Conservation (phyloP, 169 alveolate genomes). For the Perkinsus marinus region DNA sequence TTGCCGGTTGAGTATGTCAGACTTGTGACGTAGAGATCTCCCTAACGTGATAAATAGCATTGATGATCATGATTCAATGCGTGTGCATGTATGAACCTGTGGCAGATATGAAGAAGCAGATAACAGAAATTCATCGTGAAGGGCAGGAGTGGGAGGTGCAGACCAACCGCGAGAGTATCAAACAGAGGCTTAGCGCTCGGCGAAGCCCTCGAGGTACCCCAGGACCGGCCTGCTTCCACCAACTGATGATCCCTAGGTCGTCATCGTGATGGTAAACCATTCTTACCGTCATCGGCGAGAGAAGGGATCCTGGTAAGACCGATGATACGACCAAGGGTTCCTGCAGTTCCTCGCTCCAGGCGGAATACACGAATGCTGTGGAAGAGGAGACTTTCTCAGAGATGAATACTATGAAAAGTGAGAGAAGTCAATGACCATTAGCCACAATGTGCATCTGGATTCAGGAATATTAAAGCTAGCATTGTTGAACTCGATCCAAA, state of each 20-base stretch:
- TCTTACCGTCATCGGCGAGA: neutral
- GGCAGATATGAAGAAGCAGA: neutral
- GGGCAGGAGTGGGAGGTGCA: neutral
- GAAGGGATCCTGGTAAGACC: neutral
- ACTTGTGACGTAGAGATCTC: too few relatives aligned
- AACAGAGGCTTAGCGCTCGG: neutral
- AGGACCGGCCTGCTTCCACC: neutral
- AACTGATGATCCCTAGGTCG: neutral
- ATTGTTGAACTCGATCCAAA: constrained; percentile 2
- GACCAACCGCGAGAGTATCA: neutral
- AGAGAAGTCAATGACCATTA: neutral
- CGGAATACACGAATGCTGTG: neutral
- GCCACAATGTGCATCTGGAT: neutral
- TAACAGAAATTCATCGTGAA: neutral
- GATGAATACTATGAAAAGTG: neutral
- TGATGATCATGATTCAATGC: neutral
- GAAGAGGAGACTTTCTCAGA: neutral
- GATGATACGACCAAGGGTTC: neutral
- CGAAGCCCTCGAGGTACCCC: neutral
- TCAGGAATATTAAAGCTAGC: neutral
- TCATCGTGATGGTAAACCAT: neutral
- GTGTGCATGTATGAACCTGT: neutral
- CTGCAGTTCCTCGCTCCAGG: neutral
- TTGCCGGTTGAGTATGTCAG: too few relatives aligned
- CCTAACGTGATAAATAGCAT: too few relatives aligned